Conservation (phyloP, 2,329 filamentous ascomycete genomes). For the Fusarium lyarnte region DNA sequence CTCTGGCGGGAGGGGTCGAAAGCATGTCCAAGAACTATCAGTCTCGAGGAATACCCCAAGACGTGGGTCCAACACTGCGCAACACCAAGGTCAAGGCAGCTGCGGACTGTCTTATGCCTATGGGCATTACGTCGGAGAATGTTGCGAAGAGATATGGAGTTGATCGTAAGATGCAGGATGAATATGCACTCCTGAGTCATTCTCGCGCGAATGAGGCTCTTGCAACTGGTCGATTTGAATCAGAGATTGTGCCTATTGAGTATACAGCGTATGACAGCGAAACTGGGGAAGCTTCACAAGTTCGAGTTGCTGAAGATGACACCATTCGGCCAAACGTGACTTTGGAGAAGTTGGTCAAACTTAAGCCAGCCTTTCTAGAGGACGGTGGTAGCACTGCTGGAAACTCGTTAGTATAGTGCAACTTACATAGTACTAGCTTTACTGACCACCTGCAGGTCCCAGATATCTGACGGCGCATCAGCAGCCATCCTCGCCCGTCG, state of each 20-base stretch:
- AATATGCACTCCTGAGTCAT: slow-evolving; percentile 79
- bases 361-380: slow-evolving; percentile 84
- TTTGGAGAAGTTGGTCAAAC: slow-evolving; percentile 72
- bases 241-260: slow-evolving; percentile 78
- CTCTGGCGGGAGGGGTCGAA: slow-evolving; percentile 90
- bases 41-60: slow-evolving; percentile 78
- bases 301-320: slow-evolving; percentile 68
- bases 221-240: slow-evolving; percentile 72
- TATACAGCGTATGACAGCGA: neutral
- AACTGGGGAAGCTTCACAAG: slow-evolving; percentile 61
- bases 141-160: slow-evolving; percentile 82
- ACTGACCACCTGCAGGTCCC: slow-evolving; percentile 53
- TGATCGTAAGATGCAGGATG: slow-evolving; percentile 78
- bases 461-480: slow-evolving; percentile 88
- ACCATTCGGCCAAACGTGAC: slow-evolving; percentile 60
- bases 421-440: no score
- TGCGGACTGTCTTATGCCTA: slow-evolving; percentile 88
- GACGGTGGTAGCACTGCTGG: slow-evolving; percentile 84
- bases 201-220: slow-evolving; percentile 75
- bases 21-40: slow-evolving; percentile 94
- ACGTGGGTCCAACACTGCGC: slow-evolving; percentile 77
- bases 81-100: slow-evolving; percentile 73
- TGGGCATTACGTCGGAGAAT: slow-evolving; percentile 93
- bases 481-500: slow-evolving; percentile 64
- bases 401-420: slow-evolving; percentile 61